Base-by-base conservation (phyloP, 208 protist species). In the Leishmania mexicana region DNA sequence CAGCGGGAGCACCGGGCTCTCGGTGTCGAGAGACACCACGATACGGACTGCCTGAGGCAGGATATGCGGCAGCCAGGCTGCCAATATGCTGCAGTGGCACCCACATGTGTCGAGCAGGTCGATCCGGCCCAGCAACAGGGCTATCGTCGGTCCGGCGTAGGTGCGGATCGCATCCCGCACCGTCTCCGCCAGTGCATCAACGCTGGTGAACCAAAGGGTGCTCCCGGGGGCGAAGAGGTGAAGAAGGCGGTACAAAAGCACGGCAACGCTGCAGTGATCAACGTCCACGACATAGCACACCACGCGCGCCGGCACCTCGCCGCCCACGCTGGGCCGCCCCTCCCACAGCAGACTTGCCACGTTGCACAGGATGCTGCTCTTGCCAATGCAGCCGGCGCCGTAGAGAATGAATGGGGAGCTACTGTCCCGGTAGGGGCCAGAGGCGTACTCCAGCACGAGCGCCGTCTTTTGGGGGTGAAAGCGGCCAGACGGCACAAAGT, bases 21-120 rank as follows among this genome's bases (percentile, higher is more conserved):
- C 89, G 8, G 91, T 96, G 76, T 93, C 85, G 57, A 96, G 60
- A 0, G 92, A 90, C 21, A 96, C 75, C 58, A 96, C 87, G 65
- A 96, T 76, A 68, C 84, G 89, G 4, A 97, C 83, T 57, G 75
- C 73, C 21, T 72, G 74, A 3, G 94, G 90, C 40, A 97, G 87
- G 80, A 78, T 91, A 68, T 87, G 75, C 1, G 94, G 93, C 78
- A 97, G 84, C 93, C 94, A 97, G 71, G 90, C 92, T 38, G 90
- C 82, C 45, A 83, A 67, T 24, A 87, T 70, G n/a, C 75, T 84
- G 53, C 79, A 51, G 57, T 87, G 71, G 70, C 83, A 86, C n/a
- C 92, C 93, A 73, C 83, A 90, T 45, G 80, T 85, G 78, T 97
- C 94, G 11, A 95, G 76, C 64, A 75, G 49, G 53, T 96, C 92